A percentile compares a stretch with the other conserved stretches of the same genome.
phyloP scores from a whole-genome alignment of 345 rosid genomes.

The Linum lewisii region DNA sequence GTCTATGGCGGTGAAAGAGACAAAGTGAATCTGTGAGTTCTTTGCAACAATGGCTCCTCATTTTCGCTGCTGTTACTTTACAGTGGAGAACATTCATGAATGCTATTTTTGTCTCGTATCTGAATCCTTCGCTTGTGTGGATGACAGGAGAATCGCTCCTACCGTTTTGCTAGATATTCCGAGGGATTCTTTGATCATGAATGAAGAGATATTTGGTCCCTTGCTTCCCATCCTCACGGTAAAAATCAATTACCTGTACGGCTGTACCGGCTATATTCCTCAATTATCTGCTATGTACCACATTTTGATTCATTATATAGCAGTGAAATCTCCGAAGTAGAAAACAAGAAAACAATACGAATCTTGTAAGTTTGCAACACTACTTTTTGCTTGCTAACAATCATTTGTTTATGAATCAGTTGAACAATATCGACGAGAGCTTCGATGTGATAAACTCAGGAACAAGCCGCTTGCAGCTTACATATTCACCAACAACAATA shows the following conservation, averaged over 20 bases:
- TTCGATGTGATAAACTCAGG: constrained; percentile 61
- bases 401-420: constrained; percentile 27
- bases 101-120: constrained; percentile 2
- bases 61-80: constrained; percentile 3
- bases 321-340: too few species aligned
- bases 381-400: background rate
- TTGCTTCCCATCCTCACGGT: constrained; percentile 79
- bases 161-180: constrained; percentile 88
- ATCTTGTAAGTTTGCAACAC: too few species aligned
- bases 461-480: constrained; percentile 88
- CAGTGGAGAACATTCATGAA: background rate
- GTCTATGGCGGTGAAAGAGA: constrained; percentile 76
- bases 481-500: constrained; percentile 64
- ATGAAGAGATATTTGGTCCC: constrained; percentile 93
- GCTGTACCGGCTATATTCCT: background rate
- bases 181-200: constrained; percentile 63
- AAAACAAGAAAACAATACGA: too few species aligned
- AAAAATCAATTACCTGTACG: background rate
- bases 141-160: constrained; percentile 67
- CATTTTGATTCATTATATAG: background rate
- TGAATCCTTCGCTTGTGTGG: constrained; percentile 4
- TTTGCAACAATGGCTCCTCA: background rate
- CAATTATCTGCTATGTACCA: background rate
- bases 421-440: constrained; percentile 73
- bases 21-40: constrained; percentile 56